Percentiles rank a stretch among this genome's conserved stretches.
Conservation (phyloP, 2,329 filamentous ascomycete genomes). For the Alternaria tenuissima region DNA sequence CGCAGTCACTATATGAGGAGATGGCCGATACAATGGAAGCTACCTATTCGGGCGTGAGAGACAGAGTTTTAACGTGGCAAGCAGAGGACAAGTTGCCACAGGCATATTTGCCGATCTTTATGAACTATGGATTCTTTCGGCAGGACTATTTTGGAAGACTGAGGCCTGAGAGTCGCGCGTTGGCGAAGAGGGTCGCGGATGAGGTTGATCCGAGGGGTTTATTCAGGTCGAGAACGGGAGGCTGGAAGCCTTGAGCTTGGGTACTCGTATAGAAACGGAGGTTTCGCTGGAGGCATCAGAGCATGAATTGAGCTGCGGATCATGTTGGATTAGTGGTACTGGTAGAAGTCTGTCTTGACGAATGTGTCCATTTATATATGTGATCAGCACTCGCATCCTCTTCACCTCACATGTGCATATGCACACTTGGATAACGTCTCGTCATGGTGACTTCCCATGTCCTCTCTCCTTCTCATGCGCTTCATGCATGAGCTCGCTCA, state of each 20-base stretch:
- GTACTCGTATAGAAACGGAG: neutral
- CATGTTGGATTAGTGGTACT: neutral
- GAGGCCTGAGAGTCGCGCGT: constrained; percentile 39
- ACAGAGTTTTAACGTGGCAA: constrained; percentile 49
- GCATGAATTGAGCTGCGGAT: neutral
- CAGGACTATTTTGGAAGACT: constrained; percentile 58
- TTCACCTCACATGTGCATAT: neutral
- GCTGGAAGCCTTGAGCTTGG: constrained; percentile 48
- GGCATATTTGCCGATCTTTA: constrained; percentile 56
- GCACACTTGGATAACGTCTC: neutral
- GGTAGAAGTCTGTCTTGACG: neutral
- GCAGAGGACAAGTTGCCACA: constrained; percentile 51
- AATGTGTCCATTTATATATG: neutral
- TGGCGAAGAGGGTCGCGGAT: constrained; percentile 48
- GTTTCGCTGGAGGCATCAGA: neutral
- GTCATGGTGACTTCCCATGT: neutral
- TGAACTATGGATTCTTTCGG: constrained; percentile 57
- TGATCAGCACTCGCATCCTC: neutral
- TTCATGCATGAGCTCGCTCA: neutral
- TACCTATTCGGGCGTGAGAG: constrained; percentile 51
- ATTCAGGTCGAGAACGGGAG: constrained; percentile 54
- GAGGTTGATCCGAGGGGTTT: constrained; percentile 54
- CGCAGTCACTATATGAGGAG: constrained; percentile 43
- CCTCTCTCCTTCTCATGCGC: neutral
- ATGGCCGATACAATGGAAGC: constrained; percentile 53